phyloP scores from a whole-genome alignment of 176 grass and related monocot species.

The Hordeum marinum region DNA sequence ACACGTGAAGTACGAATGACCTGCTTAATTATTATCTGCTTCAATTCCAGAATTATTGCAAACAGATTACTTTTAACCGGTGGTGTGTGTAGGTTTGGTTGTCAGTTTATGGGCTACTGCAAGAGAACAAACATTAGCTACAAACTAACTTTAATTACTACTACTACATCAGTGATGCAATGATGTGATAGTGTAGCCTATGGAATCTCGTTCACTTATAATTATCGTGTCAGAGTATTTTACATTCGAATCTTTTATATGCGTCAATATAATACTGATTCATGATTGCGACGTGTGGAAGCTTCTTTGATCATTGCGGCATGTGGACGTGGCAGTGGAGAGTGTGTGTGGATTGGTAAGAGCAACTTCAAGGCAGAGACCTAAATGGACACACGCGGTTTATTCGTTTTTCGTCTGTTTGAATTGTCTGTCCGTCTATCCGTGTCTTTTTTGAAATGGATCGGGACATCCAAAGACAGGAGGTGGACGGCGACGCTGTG shows the following conservation, averaged over 20 bases:
- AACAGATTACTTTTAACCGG: not conserved
- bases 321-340: no score
- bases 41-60: not conserved
- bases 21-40: not conserved
- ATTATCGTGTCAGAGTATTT: not conserved
- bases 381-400: no score
- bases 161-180: not conserved
- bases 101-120: not conserved
- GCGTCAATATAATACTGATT: not conserved
- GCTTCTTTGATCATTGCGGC: not conserved
- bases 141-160: not conserved
- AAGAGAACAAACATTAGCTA: not conserved
- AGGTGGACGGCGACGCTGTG: no score
- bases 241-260: not conserved
- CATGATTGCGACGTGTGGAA: not conserved
- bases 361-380: no score
- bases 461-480: no score
- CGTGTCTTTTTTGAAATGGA: no score
- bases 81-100: not conserved
- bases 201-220: not conserved
- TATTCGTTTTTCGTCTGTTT: no score
- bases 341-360: not conserved
- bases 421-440: no score
- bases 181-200: not conserved
- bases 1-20: not conserved